Conservation (phyloP, 2,329 filamentous ascomycete genomes). For the Aspergillus sp. region DNA sequence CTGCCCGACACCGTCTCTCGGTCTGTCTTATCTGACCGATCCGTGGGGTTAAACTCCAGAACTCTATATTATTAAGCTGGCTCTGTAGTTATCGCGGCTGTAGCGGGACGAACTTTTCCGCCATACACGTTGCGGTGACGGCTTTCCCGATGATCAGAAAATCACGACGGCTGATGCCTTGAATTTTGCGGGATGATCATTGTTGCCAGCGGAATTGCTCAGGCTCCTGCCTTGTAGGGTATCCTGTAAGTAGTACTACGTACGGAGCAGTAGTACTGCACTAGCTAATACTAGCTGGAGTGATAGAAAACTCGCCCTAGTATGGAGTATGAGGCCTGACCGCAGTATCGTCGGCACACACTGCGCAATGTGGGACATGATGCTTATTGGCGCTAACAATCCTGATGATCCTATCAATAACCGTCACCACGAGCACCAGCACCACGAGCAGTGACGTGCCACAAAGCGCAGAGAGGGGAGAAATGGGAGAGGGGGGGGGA, state of each 20-base stretch:
- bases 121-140: too few relatives aligned
- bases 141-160: too few relatives aligned
- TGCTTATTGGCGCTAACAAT: conserved; percentile 11
- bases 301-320: not conserved
- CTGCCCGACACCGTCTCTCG: too few relatives aligned
- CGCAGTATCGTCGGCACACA: not conserved
- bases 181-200: too few relatives aligned
- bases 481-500: not conserved
- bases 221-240: not conserved
- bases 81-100: too few relatives aligned
- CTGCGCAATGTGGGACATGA: not conserved
- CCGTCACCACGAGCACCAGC: conserved; percentile 5
- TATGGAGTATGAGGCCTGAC: not conserved
- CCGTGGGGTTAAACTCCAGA: too few relatives aligned
- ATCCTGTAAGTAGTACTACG: not conserved
- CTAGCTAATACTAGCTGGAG: too few relatives aligned
- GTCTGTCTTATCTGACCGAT: too few relatives aligned
- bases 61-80: too few relatives aligned
- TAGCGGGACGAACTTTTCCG: too few relatives aligned
- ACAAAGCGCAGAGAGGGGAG: not conserved
- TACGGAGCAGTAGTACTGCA: too few relatives aligned
- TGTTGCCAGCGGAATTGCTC: not conserved
- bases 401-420: conserved; percentile 11
- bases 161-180: too few relatives aligned
- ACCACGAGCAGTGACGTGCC: not conserved